Base-by-base conservation (phyloP, 1,139 yeast species). In the Geotrichum bryndzae region DNA sequence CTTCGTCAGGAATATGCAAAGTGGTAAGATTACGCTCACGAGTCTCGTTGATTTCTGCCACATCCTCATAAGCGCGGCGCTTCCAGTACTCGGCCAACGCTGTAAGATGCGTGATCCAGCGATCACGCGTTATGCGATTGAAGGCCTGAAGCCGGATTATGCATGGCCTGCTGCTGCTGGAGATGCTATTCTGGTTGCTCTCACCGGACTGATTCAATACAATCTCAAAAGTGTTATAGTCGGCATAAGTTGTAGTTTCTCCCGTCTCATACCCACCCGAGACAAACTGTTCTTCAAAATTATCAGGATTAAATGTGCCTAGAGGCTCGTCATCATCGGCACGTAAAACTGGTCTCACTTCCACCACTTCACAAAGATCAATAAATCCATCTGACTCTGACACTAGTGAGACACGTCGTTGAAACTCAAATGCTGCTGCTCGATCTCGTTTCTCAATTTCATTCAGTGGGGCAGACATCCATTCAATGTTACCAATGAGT, bases 11-110 rank as follows among this genome's bases (percentile, higher is more conserved):
- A 52, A 87, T 78, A 27, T 79, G 79, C 53, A 88, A 73, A 1
- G 70, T 69, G 2, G 73, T 66, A 55, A 81, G 73, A 68, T 89
- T 89, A 23, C 70, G 68, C n/a, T 74, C 73, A 60, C 85, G 78
- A 3, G 82, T 68, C 1, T 69, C 67, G 55, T 79, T 69, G 54
- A 80, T 69, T 8, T 74, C 69, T 15, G 65, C 61, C 15, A 78
- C 66, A 64, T 84, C 86, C n/a, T 79, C 79, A 1, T 69, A 69
- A 50, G 74, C 73, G 60, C 84, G 77, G 11, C 70, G 67, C 13
- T 72, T 76, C 97, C 97, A 92, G 72, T 87, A 91, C 0, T 67
- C 65, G 15, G 73, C 71, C 38, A 88, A 71, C 2, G 74, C 75
- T 0, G 63, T 65, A 35, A 92, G 74, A 53, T 84, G 74, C 0